These are phyloP conservation scores for Rhizopogon rudus DNA, from an alignment of 768 basidiomycete species.

Conservation along the genomic window DNA sequence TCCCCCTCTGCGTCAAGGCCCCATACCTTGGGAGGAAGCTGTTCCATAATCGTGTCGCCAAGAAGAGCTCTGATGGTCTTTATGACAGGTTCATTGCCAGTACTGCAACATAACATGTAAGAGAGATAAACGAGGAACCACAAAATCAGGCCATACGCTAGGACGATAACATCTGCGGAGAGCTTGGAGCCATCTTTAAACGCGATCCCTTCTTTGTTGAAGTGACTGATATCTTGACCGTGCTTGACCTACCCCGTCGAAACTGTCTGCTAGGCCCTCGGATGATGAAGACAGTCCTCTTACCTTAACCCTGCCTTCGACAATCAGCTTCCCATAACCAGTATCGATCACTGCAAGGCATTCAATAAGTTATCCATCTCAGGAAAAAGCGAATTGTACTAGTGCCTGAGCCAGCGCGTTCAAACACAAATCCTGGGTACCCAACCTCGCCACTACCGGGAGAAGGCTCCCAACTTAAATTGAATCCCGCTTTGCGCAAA, in stretches of 20 bases:
- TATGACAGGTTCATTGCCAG: neutral
- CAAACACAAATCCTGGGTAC: neutral
- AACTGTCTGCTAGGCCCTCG: neutral
- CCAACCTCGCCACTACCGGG: neutral
- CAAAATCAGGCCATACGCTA: slow-evolving; percentile 36
- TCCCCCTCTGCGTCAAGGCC: neutral
- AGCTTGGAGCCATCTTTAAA: slow-evolving; percentile 36
- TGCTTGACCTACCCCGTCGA: slow-evolving; percentile 20
- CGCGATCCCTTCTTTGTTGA: slow-evolving; percentile 36
- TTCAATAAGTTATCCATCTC: neutral
- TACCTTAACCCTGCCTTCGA: neutral
- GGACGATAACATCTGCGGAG: slow-evolving; percentile 40
- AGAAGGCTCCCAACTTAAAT: neutral
- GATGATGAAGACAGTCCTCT: neutral
- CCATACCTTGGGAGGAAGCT: neutral
- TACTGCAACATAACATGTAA: neutral
- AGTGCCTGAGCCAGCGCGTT: neutral
- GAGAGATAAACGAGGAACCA: neutral
- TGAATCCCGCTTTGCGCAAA: neutral
- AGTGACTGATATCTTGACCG: slow-evolving; percentile 30
- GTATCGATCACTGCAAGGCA: slow-evolving; percentile 6
- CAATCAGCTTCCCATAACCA: neutral
- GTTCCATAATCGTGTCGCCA: neutral
- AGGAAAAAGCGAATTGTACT: neutral
- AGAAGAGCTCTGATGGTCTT: neutral